phyloP scores from a whole-genome alignment of 208 protist species.

The Naegleria fowleri region DNA sequence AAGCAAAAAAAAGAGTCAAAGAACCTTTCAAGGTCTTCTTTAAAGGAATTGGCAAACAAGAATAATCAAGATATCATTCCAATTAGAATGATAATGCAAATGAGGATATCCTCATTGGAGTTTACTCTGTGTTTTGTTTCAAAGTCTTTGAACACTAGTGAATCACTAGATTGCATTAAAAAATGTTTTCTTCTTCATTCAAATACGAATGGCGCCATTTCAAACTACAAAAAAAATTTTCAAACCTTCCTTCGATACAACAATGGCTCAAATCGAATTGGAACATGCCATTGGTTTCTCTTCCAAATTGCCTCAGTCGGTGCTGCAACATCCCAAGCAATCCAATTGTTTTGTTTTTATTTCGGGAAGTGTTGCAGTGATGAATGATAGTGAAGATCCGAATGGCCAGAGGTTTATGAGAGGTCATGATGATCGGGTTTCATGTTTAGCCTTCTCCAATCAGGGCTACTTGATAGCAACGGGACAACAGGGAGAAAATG shows the following conservation, averaged over 20 bases:
- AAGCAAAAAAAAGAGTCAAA: too few species aligned
- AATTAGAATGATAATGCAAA: too few species aligned
- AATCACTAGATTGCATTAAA: too few species aligned
- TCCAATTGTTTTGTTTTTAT: constrained; percentile 23
- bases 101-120: too few species aligned
- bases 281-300: constrained; percentile 42
- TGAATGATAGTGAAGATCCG: constrained; percentile 29
- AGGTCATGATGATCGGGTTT: constrained; percentile 38
- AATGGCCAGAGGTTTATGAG: constrained; percentile 40
- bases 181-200: too few species aligned
- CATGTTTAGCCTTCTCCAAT: constrained; percentile 18
- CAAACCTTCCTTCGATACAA: background rate
- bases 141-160: too few species aligned
- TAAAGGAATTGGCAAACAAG: too few species aligned
- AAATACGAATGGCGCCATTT: background rate
- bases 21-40: too few species aligned
- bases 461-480: constrained; percentile 29
- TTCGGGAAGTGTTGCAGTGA: constrained; percentile 31
- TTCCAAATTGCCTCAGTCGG: background rate
- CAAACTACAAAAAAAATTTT: background rate
- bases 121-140: too few species aligned
- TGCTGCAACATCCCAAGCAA: background rate
- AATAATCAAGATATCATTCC: too few species aligned
- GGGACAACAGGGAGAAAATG: constrained; percentile 35
- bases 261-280: constrained; percentile 32